phyloP scores from a whole-genome alignment of 345 rosid genomes.

The Eucalyptus cladocalyx region DNA sequence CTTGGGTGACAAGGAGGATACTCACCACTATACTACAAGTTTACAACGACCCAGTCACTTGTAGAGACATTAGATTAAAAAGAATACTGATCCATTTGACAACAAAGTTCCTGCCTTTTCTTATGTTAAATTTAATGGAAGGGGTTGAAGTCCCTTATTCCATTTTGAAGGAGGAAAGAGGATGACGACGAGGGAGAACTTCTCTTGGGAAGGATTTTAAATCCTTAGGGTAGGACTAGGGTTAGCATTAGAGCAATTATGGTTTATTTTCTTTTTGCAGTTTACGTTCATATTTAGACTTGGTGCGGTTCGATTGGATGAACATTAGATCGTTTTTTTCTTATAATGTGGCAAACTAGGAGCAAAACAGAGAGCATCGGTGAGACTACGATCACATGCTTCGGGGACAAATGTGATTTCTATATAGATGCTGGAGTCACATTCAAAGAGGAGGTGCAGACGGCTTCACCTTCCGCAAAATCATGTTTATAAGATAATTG shows the following conservation, averaged over 20 bases:
- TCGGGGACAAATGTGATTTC: background rate
- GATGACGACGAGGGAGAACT: background rate
- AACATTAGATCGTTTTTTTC: background rate
- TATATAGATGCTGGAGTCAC: background rate
- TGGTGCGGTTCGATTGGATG: background rate
- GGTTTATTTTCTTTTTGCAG: background rate
- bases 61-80: too few species aligned
- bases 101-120: background rate
- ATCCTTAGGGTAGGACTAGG: background rate
- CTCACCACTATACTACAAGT: slow-evolving; percentile 76
- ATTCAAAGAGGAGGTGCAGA: background rate
- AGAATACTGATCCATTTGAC: too few species aligned
- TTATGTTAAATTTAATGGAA: too few species aligned
- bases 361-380: background rate
- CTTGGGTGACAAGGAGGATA: slow-evolving; percentile 85
- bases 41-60: too few species aligned
- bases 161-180: background rate
- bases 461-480: background rate
- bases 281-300: background rate
- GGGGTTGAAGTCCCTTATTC: background rate
- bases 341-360: background rate
- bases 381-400: background rate
- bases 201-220: background rate
- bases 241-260: background rate
- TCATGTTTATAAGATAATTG: background rate